Conservation (phyloP, 2,329 filamentous ascomycete species). For the Fusarium sp. region DNA sequence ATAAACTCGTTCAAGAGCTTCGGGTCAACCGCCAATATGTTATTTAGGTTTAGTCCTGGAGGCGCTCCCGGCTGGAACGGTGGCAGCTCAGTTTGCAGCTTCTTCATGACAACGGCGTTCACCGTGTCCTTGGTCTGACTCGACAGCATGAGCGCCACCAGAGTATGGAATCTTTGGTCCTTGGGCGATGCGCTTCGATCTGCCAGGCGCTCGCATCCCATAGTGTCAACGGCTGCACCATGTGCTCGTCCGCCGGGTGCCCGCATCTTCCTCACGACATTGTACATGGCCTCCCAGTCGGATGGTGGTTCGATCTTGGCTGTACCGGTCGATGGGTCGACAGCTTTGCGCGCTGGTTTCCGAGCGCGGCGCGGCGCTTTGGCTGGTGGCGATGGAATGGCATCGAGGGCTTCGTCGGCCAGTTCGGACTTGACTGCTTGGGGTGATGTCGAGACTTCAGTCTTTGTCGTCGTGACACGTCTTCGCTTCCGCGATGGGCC, state of each 20-base stretch:
- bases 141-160: conserved; percentile 89
- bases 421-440: conserved; percentile 55
- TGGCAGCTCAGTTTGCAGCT: conserved; percentile 79
- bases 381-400: conserved; percentile 42
- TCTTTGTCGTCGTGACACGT: conserved; percentile 38
- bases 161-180: conserved; percentile 82
- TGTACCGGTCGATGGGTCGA: conserved; percentile 55
- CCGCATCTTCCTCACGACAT: conserved; percentile 81
- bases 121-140: conserved; percentile 95
- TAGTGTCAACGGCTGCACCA: conserved; percentile 93
- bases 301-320: conserved; percentile 68
- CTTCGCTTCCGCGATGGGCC: conserved; percentile 48
- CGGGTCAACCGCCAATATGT: conserved; percentile 78
- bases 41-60: conserved; percentile 75
- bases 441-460: conserved; percentile 23
- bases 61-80: conserved; percentile 58
- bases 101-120: conserved; percentile 83
- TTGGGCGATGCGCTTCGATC: conserved; percentile 59
- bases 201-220: conserved; percentile 89
- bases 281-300: conserved; percentile 87
- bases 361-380: conserved; percentile 51
- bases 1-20: conserved; percentile 77
- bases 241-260: conserved; percentile 63
- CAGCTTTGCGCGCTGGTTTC: conserved; percentile 60
- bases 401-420: conserved; percentile 43